A percentile compares a stretch with the other conserved stretches of the same genome.
Evolutionary conservation across 2,329 filamentous ascomycete species (phyloP).

Genomic region (Paecilomyces niveus): DNA sequence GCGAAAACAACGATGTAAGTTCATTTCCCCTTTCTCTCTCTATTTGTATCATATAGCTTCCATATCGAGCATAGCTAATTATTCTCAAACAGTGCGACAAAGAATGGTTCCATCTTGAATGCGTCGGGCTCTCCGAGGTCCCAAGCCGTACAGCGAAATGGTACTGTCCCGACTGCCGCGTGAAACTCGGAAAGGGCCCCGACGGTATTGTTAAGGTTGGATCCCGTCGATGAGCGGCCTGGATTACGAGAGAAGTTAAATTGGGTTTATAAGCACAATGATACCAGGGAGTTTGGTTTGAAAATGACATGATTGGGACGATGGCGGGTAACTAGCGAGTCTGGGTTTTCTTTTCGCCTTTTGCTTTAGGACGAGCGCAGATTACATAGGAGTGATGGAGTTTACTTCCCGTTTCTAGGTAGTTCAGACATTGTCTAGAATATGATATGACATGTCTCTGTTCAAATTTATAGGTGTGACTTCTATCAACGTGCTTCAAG

Average conservation of each 20-base stretch:
- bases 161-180: constrained; percentile 58
- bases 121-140: constrained; percentile 51
- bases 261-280: not conserved
- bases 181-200: constrained; percentile 38
- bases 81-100: constrained; percentile 47
- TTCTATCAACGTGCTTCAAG: too few relatives aligned
- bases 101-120: constrained; percentile 61
- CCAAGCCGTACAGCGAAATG: constrained; percentile 57
- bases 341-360: not conserved
- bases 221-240: constrained; percentile 19
- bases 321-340: not conserved
- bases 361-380: not conserved
- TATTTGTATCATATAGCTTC: not conserved
- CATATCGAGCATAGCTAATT: constrained; percentile 8
- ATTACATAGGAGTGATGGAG: not conserved
- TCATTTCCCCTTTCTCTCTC: constrained; percentile 8
- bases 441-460: not conserved
- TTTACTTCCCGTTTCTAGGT: not conserved
- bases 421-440: not conserved
- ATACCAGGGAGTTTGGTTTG: not conserved
- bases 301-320: not conserved
- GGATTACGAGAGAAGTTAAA: not conserved
- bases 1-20: constrained; percentile 53
- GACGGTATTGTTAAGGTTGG: constrained; percentile 33
- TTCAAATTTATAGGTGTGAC: not conserved